Base-by-base conservation (phyloP, 2,329 filamentous ascomycete genomes). In the Diplodia sapinea region DNA sequence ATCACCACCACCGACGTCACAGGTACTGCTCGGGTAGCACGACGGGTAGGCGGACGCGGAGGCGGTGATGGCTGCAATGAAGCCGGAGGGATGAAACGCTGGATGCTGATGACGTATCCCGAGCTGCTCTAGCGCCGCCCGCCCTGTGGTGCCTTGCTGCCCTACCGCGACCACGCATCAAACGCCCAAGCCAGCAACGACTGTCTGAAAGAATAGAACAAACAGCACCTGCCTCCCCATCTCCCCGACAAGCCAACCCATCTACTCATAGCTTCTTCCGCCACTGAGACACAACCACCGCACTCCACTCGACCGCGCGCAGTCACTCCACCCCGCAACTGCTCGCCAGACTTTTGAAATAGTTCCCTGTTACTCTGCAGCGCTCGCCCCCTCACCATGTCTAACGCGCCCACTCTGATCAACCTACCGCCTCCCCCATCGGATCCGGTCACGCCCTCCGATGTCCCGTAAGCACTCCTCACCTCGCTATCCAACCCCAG, bases 391-490 rank as follows among this genome's bases (percentile, higher is more conserved):
- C 52, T 68, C 69, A 71, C 67, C 52, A 79, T 79, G 77, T 75
- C 74, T 6, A 73, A 74, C 70, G 77, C 85, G 71, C 90, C 89
- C 26, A 94, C 90, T 69, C 81, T 94, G 70, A 94, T 94, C 83
- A 93, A 94, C 77, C 86, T 96, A 69, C 93, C 93, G 54, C 91
- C 92, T 70, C 90, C 92, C 68, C 88, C 90, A 23, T 94, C 92
- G 43, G 91, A 92, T 70, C 90, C 92, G 66, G 91, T 92, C 71
- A 97, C 93, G 26, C 94, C 93, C 38, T 94, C 91, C 65, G 94
- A 97, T 74, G 90, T 92, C 81, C 94, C 94, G 92, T 96, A 86
- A 82, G 91, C 52, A 13, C 4, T 43, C 36, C 20, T 11, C 54
- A 51, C 55, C 17, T 47, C 55, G 26, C 29, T 38, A 7, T n/a